Base-by-base conservation (phyloP, 75 land plant genomes). In the Chamaecyparis obtusa region DNA sequence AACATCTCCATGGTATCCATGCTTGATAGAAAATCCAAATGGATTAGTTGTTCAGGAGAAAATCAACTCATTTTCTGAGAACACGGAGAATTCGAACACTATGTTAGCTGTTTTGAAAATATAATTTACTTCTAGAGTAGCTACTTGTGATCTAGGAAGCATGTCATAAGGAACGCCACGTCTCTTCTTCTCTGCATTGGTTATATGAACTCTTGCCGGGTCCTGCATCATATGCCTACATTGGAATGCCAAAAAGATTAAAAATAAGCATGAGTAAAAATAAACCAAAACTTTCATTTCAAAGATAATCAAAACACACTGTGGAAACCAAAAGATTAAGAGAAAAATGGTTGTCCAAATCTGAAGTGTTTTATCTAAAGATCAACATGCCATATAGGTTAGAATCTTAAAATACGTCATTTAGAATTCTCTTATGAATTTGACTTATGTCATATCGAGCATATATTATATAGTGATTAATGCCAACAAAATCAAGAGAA, bases 121-220 rank as follows among this genome's bases (percentile, higher is more conserved):
- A 69, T 84, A 9, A 86, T 16, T 51, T 43, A 64, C 48, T 72
- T 88, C 57, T 9, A 78, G 10, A 3, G 93, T 88, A 8, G 93
- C 87, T 0, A 60, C 43, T 39, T 39, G 76, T 44, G 88, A 90
- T 77, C 97, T 89, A 5, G 99, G 94, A 24, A 96, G 87, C 33
- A 97, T 83, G 78, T 88, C 86, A 87, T 93, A 88, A 0, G 99
- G 99, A 24, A 97, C 93, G 83, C 94, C 97, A 97, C 99, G 95
- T 89, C 99, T 90, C 13, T 86, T 51, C 32, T 92, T 86, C 33
- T 83, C 86, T 57, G 91, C 90, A 83, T 97, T 97, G 5, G 99
- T 94, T 84, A 95, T 94, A 56, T 93, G 92, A n/a, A 97, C 93
- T 77, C 95, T 92, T 89, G 95, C 78, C 21, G 93, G 91, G 17